Evolutionary conservation across 2,329 filamentous ascomycete genomes (phyloP).

Genomic region (Diaporthe sp.): DNA sequence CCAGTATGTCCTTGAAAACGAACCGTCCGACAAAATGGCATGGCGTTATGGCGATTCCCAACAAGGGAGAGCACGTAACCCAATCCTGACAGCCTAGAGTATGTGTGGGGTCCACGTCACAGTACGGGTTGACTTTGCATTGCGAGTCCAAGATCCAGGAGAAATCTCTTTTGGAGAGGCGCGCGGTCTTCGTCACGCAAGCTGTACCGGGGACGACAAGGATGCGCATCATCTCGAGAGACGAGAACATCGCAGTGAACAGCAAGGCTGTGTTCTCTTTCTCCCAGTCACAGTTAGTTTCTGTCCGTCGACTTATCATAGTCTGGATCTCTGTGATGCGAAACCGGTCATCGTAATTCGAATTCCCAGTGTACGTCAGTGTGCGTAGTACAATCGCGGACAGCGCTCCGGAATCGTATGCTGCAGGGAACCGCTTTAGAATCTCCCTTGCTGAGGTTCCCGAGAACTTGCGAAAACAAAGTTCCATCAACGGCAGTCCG

Average conservation of each 20-base stretch:
- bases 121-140: rapidly evolving
- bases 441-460: not conserved
- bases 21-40: too few species aligned
- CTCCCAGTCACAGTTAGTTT: not conserved
- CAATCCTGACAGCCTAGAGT: not conserved
- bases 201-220: not conserved
- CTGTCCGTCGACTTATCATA: not conserved
- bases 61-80: not conserved
- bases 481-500: not conserved
- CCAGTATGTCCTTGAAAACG: not conserved
- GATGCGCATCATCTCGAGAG: not conserved
- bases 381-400: not conserved
- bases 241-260: rapidly evolving
- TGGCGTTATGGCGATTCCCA: not conserved
- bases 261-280: not conserved
- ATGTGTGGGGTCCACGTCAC: too few species aligned
- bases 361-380: too few species aligned
- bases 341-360: not conserved
- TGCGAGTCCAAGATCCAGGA: not conserved
- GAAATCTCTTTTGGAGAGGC: not conserved
- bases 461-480: not conserved
- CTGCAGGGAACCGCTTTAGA: not conserved
- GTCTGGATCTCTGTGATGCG: not conserved
- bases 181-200: not conserved
- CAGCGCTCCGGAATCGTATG: not conserved